Evolutionary conservation across 2,329 filamentous ascomycete species (phyloP).

Genomic region (Aspergillus unguis): DNA sequence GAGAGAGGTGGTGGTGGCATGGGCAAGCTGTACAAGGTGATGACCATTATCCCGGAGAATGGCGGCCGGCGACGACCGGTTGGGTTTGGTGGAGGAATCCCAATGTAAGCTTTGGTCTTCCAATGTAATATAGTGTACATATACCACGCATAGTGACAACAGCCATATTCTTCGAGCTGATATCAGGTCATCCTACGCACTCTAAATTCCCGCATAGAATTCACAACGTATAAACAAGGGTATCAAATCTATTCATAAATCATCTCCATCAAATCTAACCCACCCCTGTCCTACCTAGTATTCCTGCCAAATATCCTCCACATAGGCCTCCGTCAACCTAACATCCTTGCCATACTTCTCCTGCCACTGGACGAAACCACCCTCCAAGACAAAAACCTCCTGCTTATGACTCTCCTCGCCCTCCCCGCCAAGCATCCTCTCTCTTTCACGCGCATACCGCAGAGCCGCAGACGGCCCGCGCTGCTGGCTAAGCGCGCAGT

Average conservation of each 20-base stretch:
- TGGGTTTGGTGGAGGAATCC: constrained; percentile 75
- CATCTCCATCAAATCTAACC: background rate
- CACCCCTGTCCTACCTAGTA: constrained; percentile 23
- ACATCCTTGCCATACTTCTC: constrained; percentile 72
- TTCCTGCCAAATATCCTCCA: constrained; percentile 77
- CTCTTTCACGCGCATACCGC: constrained; percentile 65
- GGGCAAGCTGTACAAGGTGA: constrained; percentile 90
- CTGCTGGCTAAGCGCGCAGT: constrained; percentile 89
- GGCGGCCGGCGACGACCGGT: constrained; percentile 71
- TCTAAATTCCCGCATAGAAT: background rate
- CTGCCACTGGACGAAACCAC: constrained; percentile 88
- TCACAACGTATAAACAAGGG: background rate
- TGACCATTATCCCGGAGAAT: constrained; percentile 85
- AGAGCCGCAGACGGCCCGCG: constrained; percentile 81
- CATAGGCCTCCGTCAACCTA: constrained; percentile 76
- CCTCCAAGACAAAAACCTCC: constrained; percentile 75
- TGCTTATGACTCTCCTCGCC: constrained; percentile 52
- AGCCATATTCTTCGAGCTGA: too few relatives aligned
- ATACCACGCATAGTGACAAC: background rate
- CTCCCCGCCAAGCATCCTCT: constrained; percentile 46
- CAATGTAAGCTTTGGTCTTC: constrained; percentile 2
- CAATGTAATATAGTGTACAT: constrained; percentile 9
- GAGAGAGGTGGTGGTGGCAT: constrained; percentile 80
- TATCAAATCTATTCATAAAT: constrained; percentile 3
- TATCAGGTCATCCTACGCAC: too few relatives aligned